phyloP scores from a whole-genome alignment of 2,329 filamentous ascomycete species.

The Corinectria fuckeliana region DNA sequence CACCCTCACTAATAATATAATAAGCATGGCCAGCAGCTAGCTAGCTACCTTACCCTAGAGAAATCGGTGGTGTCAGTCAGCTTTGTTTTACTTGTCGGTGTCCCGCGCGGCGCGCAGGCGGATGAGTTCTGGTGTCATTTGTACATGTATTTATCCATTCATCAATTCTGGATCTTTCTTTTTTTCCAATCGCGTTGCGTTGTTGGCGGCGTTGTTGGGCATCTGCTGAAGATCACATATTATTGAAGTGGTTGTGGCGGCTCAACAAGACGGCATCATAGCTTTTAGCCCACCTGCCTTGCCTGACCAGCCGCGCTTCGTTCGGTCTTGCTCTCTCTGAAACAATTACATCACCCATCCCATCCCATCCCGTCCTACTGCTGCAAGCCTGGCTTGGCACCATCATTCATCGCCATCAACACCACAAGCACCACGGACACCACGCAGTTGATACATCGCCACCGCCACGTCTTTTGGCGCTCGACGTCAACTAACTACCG shows the following conservation, averaged over 20 bases:
- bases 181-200: neutral
- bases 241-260: neutral
- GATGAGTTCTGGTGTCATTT: neutral
- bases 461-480: neutral
- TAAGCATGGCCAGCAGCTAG: neutral
- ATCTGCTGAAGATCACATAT: neutral
- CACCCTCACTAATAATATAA: slow-evolving; percentile 4
- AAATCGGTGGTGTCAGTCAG: neutral
- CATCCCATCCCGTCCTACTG: neutral
- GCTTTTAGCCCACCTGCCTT: neutral
- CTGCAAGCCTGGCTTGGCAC: neutral
- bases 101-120: neutral
- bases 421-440: neutral
- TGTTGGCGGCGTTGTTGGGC: neutral
- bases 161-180: too few relatives aligned
- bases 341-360: neutral
- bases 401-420: neutral
- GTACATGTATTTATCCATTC: neutral
- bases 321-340: neutral
- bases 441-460: neutral
- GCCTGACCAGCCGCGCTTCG: too few relatives aligned
- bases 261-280: neutral
- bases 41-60: slow-evolving; percentile 5
- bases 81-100: neutral
- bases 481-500: slow-evolving; percentile 12